Evolutionary conservation across 2,329 filamentous ascomycete species (phyloP).

Genomic region (Colletotrichum sp.): DNA sequence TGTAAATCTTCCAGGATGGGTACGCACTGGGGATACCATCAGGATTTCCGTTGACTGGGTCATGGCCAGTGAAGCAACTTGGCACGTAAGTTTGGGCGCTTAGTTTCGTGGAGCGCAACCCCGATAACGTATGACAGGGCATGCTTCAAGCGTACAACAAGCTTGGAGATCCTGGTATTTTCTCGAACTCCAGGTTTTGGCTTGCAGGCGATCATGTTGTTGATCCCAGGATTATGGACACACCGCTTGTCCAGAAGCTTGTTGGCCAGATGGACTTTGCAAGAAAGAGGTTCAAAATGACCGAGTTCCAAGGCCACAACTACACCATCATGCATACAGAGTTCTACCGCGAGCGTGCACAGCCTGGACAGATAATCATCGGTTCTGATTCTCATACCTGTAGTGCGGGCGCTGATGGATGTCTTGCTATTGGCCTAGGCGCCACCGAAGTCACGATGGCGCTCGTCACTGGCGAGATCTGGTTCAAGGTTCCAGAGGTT

Average conservation of each 20-base stretch:
- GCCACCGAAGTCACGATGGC: conserved; percentile 42
- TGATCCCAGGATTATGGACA: conserved; percentile 36
- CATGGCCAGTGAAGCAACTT: conserved; percentile 47
- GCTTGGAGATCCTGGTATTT: conserved; percentile 2
- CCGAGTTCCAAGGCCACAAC: conserved; percentile 37
- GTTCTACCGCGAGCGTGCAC: conserved; percentile 38
- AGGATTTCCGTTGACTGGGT: conserved; percentile 50
- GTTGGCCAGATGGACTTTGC: conserved; percentile 5
- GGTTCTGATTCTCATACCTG: conserved; percentile 45
- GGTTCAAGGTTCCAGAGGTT: conserved; percentile 43
- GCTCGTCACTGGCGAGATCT: conserved; percentile 42
- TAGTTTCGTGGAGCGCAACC: conserved; percentile 2
- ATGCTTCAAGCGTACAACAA: conserved; percentile 15
- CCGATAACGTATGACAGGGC: not conserved
- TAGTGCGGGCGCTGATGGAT: conserved; percentile 38
- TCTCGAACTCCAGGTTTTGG: conserved; percentile 38
- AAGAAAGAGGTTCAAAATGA: conserved; percentile 12
- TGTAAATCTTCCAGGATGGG: conserved; percentile 33
- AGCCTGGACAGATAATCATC: conserved; percentile 42
- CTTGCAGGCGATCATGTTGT: conserved; percentile 54
- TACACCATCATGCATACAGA: conserved; percentile 45
- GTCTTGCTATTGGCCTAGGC: conserved; percentile 41
- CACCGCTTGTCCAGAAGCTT: conserved; percentile 5
- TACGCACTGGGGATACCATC: conserved; percentile 43
- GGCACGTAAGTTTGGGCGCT: conserved; percentile 33